Conservation (phyloP, 176 grass and related monocot genomes). For the Zoysia pacifica region DNA sequence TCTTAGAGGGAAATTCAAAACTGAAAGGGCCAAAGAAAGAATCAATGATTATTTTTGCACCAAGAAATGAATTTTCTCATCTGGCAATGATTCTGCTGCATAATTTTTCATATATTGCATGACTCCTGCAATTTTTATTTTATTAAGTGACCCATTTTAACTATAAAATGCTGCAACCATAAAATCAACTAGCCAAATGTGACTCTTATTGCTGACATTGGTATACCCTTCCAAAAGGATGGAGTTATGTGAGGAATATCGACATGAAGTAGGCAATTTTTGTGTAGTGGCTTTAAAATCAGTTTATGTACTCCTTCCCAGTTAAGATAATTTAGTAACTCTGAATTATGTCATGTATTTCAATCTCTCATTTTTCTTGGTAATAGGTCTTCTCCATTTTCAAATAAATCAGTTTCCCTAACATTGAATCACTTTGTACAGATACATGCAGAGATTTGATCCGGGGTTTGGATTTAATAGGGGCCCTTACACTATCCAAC, state of each 20-base stretch:
- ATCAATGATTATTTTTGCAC: too few species aligned
- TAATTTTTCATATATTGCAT: background rate
- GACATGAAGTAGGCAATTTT: background rate
- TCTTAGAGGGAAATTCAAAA: too few species aligned
- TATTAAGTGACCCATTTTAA: background rate
- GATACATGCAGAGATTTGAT: constrained; percentile 97
- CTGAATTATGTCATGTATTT: background rate
- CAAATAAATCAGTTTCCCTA: background rate
- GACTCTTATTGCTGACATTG: background rate
- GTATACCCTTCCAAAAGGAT: background rate
- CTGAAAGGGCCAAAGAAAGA: too few species aligned
- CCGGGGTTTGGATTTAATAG: constrained; percentile 93
- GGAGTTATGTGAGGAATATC: background rate
- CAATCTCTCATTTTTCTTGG: background rate
- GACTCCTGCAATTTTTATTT: background rate
- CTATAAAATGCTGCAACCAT: background rate
- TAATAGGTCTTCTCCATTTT: background rate
- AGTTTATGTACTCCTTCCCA: background rate
- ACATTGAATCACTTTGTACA: constrained; percentile 18
- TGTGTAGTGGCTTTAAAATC: background rate
- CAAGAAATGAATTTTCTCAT: background rate
- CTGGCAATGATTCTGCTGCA: background rate
- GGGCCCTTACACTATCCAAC: constrained; percentile 76
- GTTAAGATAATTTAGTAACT: background rate
- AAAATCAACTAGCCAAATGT: background rate